Conservation (phyloP, 257 asterid genomes). For the Salvia hispanica region DNA sequence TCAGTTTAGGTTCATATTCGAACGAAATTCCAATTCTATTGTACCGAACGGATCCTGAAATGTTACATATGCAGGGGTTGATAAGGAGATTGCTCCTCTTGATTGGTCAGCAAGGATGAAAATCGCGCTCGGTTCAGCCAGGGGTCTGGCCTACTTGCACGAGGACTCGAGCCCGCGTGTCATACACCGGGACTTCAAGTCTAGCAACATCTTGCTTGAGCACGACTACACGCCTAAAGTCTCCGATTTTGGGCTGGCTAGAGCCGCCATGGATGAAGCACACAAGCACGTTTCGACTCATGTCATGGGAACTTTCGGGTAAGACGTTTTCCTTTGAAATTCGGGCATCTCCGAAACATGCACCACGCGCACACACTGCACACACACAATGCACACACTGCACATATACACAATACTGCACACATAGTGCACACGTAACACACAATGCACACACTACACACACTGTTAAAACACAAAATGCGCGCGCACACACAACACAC, state of each 20-base stretch:
- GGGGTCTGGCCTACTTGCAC: constrained; percentile 89
- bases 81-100: constrained; percentile 67
- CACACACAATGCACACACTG: too few relatives aligned
- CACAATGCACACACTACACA: too few relatives aligned
- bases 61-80: constrained; percentile 47
- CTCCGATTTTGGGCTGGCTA: constrained; percentile 94
- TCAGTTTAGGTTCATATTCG: constrained; percentile 24
- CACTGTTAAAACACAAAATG: too few relatives aligned
- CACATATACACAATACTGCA: too few relatives aligned
- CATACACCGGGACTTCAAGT: constrained; percentile 92
- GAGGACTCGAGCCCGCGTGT: constrained; percentile 98
- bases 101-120: constrained; percentile 84
- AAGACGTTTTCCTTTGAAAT: not conserved
- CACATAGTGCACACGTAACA: too few relatives aligned
- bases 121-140: constrained; percentile 88
- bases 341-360: too few relatives aligned
- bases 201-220: constrained; percentile 87
- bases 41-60: too few relatives aligned
- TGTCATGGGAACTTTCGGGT: constrained; percentile 99
- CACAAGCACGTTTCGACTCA: constrained; percentile 78
- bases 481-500: too few relatives aligned
- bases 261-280: constrained; percentile 79
- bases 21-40: too few relatives aligned
- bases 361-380: too few relatives aligned
- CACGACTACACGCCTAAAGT: constrained; percentile 86